Evolutionary conservation across 495 filamentous ascomycete genomes (phyloP), one percentile per base, ranked within the genome.

Genomic region (Neurospora sp.): DNA sequence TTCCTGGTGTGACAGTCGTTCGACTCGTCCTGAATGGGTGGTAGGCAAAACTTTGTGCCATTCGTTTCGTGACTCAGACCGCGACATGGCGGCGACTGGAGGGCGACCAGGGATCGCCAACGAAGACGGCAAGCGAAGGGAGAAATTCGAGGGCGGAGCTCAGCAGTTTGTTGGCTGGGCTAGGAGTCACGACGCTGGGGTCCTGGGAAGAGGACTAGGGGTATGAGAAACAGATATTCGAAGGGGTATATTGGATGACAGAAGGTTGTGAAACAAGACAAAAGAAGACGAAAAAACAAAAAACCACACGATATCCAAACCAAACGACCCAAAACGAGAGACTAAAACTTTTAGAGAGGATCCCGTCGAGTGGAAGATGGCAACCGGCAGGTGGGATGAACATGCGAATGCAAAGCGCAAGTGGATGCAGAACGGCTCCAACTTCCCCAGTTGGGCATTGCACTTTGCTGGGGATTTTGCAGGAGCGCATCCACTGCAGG

Each of bases 1-100:
- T 42, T 81, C 76, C 12, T 74, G 22, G 16, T 74, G 70, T 8
- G 75, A 69, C 16, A 81, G 74, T n/a, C 80, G 74, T 37, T 78
- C 75, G n/a, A 79, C 76, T 35, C 53, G 53, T 1, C 75, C 78
- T 3, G 75, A 69, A 59, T 75, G 76, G 71, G 78, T 76, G 1
- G 77, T 78, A 8, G 80, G 79, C 74, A 80, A 69, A 42, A 80
- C 80, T 4, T 76, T 81, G 16, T 76, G 74, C 80, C 80, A 81
- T 40, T 76, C 78, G 65, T 77, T 74, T 27, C 72, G 77, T 31
- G 71, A 48, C 70, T 80, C 76, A 37, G 74, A 35, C 53, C 53
- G 53, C 53, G 27, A 75, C 80, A 81, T 81, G 73, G 65, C 53
- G 40, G 72, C 69, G 48, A 68, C 44, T 37, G 71, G 68, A 14